Conservation (phyloP, 805 yeast species). For the Wickerhamiella siamensis region DNA sequence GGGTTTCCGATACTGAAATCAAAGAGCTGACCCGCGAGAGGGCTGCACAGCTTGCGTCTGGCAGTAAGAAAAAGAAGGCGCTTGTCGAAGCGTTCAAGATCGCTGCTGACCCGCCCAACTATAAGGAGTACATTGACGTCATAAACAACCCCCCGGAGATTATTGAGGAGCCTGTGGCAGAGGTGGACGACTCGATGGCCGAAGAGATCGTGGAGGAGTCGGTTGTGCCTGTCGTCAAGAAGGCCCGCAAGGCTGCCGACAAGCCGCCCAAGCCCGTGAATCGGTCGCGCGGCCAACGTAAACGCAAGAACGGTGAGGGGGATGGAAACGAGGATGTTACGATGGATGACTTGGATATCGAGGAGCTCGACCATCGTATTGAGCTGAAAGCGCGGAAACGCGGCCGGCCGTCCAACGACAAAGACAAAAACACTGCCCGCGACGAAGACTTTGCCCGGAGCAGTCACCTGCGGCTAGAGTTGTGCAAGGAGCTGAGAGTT, state of each 20-base stretch:
- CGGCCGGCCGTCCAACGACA: conserved; percentile 4
- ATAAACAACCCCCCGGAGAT: not conserved
- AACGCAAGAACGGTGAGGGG: not conserved
- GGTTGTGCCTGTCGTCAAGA: not conserved
- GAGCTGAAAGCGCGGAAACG: conserved; percentile 10
- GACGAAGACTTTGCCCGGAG: conserved; percentile 5
- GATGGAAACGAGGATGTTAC: not conserved
- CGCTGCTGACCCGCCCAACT: conserved; percentile 16
- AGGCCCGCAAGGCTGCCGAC: conserved; percentile 3
- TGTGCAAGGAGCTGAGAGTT: conserved; percentile 8
- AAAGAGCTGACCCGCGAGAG: conserved; percentile 9
- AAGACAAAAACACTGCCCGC: not conserved
- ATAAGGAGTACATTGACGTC: conserved; percentile 11
- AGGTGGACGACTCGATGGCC: conserved; percentile 1
- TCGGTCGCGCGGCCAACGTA: not conserved
- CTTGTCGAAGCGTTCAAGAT: conserved; percentile 17
- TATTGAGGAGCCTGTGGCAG: not conserved
- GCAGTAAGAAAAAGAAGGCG: conserved; percentile 10
- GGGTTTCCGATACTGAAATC: conserved; percentile 33
- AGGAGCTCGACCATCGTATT: conserved; percentile 39
- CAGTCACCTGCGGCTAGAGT: conserved; percentile 8
- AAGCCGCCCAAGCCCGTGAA: conserved; percentile 1
- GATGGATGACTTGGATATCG: conserved; percentile 19
- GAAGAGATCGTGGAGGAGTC: conserved; percentile 2
- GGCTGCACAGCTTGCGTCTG: conserved; percentile 13